These are phyloP conservation scores for Margaritispora aquatica DNA, from an alignment of 495 filamentous ascomycete genomes.

Conservation along the genomic window DNA sequence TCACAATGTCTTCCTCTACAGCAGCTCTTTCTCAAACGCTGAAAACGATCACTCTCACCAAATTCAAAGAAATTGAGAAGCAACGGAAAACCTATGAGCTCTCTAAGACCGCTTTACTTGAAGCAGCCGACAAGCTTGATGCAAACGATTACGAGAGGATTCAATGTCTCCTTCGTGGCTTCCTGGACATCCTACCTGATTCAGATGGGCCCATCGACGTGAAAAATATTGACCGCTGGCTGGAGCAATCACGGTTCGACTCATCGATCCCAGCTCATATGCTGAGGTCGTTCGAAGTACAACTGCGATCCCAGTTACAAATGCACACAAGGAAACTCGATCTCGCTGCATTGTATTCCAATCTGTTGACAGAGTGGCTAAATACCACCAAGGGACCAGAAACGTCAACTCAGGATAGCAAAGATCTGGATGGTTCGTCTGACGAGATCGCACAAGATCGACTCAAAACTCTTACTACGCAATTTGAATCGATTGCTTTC, in stretches of 20 bases:
- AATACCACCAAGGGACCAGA: constrained; percentile 19
- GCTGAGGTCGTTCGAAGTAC: constrained; percentile 32
- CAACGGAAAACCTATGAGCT: constrained; percentile 48
- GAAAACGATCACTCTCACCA: constrained; percentile 57
- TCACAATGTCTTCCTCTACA: constrained; percentile 29
- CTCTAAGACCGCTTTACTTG: constrained; percentile 32
- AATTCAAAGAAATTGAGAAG: constrained; percentile 56
- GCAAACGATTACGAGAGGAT: constrained; percentile 30
- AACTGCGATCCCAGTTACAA: constrained; percentile 35
- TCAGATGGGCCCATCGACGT: constrained; percentile 20
- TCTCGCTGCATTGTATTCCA: constrained; percentile 55
- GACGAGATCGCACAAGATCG: constrained; percentile 38
- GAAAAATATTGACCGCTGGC: constrained; percentile 30
- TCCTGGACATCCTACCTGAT: constrained; percentile 31
- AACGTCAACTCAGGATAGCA: background rate
- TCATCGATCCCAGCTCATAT: constrained; percentile 28
- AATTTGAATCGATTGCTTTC: constrained; percentile 58
- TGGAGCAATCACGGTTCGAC: constrained; percentile 33
- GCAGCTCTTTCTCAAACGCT: constrained; percentile 51
- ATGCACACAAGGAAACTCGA: constrained; percentile 48
- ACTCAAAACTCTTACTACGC: constrained; percentile 41
- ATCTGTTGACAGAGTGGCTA: constrained; percentile 60
- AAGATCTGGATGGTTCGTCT: constrained; percentile 26
- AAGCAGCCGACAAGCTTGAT: constrained; percentile 24
- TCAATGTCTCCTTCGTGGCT: constrained; percentile 31